Evolutionary conservation across 441 rosid species (phyloP), one percentile per base, ranked within the genome.

Genomic region (Gossypium davidsonii): DNA sequence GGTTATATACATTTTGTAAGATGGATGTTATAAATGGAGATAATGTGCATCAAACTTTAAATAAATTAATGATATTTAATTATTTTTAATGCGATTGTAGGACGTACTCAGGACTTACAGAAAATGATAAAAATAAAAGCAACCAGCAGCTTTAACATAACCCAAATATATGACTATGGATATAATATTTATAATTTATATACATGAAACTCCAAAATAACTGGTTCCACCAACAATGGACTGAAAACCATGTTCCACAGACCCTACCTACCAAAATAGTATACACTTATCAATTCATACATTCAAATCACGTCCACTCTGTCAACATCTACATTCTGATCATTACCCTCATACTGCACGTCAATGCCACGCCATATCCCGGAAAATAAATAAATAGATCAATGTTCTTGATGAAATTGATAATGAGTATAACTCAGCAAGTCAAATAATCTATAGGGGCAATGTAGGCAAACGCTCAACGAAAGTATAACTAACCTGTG

Each of bases 281-380:
- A 52, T 37, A n/a, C 18, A 60, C 6, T 18, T 28, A 12, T 5
- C 31, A 34, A 31, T 20, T 52, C 58, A 14, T 11, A 28, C 20
- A 61, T 61, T 56, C 58, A 81, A 17, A 79, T 56, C 20, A 73
- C 81, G 21, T 85, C 86, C 75, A 31, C 74, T 75, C 79, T 87
- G 18, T 74, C 88, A 44, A 73, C 76, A 26, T 85, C 83, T 21
- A 73, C 82, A 2, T 85, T 73, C 78, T 80, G 84, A 51, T 84
- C 86, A 3, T 76, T 81, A 51, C 83, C 91, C 79, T 76, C 58
- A 20, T 73, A 68, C 93, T 87, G 88, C 78, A 74, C 44, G 26
- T 51, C 15, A 20, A 53, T 18, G 69, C 26, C 39, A 57, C 64
- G 51, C 69, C 39, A 3, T 6, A 3, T 74, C 55, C 79, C 74